Percentiles rank a stretch among this genome's conserved stretches.
Conservation (phyloP, 1,284 basidiomycete species). For the Apiotrichum porosum region DNA sequence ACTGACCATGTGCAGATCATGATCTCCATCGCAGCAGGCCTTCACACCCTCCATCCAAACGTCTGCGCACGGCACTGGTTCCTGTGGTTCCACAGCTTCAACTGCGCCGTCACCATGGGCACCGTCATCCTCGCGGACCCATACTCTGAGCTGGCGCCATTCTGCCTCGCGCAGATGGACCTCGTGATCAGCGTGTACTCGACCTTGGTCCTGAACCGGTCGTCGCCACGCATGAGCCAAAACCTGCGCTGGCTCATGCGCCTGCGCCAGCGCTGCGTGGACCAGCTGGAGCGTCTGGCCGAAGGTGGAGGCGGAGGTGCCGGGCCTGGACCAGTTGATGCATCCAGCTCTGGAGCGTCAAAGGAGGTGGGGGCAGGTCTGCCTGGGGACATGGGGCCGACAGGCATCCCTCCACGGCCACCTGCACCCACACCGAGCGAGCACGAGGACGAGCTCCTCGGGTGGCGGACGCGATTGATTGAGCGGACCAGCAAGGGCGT, state of each 20-base stretch:
- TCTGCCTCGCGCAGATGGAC: slow-evolving; percentile 16
- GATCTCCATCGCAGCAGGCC: slow-evolving; percentile 20
- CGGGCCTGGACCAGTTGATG: no score
- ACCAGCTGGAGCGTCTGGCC: neutral
- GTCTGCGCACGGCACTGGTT: slow-evolving; percentile 29
- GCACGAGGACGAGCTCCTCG: slow-evolving; percentile 17
- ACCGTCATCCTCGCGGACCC: slow-evolving; percentile 15
- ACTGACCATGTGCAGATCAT: no score
- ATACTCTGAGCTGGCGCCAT: slow-evolving; percentile 2
- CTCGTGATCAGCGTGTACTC: slow-evolving; percentile 18
- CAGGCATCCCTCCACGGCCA: neutral
- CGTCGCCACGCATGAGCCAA: slow-evolving; percentile 12
- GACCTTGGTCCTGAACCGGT: slow-evolving; percentile 6
- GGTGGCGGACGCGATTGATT: slow-evolving; percentile 30
- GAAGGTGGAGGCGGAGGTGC: neutral
- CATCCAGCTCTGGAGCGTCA: no score
- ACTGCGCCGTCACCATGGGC: slow-evolving; percentile 24
- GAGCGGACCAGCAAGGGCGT: slow-evolving; percentile 6
- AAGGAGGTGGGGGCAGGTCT: no score
- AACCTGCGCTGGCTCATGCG: slow-evolving; percentile 25
- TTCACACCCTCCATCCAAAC: slow-evolving; percentile 24
- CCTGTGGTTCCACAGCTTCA: slow-evolving; percentile 30
- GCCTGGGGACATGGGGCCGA: slow-evolving; percentile 1
- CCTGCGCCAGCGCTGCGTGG: slow-evolving; percentile 14
- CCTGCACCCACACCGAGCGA: slow-evolving; percentile 7